Evolutionary conservation across 2,329 filamentous ascomycete species (phyloP), one percentile per base, ranked within the genome.

Genomic region (Rhinocladiella mackenziei): DNA sequence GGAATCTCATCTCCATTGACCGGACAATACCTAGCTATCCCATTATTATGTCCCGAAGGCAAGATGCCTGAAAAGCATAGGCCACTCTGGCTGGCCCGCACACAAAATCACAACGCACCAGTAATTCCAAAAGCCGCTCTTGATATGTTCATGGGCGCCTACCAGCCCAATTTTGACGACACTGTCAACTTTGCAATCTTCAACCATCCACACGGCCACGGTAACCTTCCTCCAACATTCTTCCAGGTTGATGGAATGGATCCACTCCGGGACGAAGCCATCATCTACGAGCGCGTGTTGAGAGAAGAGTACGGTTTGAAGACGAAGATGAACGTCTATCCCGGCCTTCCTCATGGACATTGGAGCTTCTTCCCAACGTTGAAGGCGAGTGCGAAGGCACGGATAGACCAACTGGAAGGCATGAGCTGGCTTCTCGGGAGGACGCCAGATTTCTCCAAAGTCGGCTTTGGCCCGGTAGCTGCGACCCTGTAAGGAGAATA

Each of bases 1-100:
- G 39, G 53, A 1, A 51, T 66, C 14, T 59, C 60, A 2, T 66
- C 68, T 0, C 63, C 66, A 2, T 48, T 76, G 6, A 75, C 73
- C 0, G 73, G 73, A 0, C 58, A 67, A 8, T 74, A 68, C 50
- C 61, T 72, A 11, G 63, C 61, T 38, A 65, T 73, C 7, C 69
- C 70, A 0, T 53, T 60, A 1, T 56, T 67, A 11, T 52, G 62
- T 33, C 54, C 55, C 5, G 23, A 45, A 0, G 51, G 60, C 8
- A 51, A 48, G 3, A 13, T 28, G 2, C 38, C 38, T 8, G 38
- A 33, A 2, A 15, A 33, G 14, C 33, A 41, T 13, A 6, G 20
- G 13, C 10, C 29, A 14, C 9, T 19, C 18, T 41, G 29, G 7
- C n/a, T 41, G 6, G 15, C 22, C 6, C 13, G 13, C 13, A 19